Evolutionary conservation across 2,329 filamentous ascomycete genomes (phyloP).

Genomic region (Botrytis galanthina): DNA sequence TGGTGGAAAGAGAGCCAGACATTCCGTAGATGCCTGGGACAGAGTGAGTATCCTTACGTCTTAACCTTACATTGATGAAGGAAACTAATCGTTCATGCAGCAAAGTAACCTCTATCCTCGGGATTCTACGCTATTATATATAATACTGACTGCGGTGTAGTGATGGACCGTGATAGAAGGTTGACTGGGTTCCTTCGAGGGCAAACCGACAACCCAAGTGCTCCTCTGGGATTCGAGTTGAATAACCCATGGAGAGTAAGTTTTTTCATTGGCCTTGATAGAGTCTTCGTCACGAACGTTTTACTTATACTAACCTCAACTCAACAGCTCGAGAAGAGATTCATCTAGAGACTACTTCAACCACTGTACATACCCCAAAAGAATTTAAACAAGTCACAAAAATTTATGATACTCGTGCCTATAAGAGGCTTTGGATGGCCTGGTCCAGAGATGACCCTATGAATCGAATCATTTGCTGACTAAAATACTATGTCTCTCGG

Average conservation of each 20-base stretch:
- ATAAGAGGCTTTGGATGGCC: not conserved
- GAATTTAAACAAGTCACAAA: conserved; percentile 9
- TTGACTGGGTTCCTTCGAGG: conserved; percentile 43
- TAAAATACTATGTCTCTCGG: not conserved
- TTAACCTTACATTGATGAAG: conserved; percentile 8
- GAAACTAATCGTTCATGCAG: conserved; percentile 34
- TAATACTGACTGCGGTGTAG: conserved; percentile 33
- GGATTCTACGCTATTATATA: not conserved
- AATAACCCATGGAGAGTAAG: conserved; percentile 45
- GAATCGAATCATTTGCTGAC: not conserved
- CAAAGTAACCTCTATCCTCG: conserved; percentile 37
- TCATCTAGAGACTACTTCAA: conserved; percentile 26
- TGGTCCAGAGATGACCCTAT: not conserved
- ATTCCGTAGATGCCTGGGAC: conserved; percentile 44
- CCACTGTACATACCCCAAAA: conserved; percentile 28
- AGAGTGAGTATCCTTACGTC: conserved; percentile 35
- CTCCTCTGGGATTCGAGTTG: conserved; percentile 43
- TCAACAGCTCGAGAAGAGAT: conserved; percentile 37
- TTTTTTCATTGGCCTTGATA: conserved; percentile 13
- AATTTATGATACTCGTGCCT: not conserved
- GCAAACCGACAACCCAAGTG: conserved; percentile 41
- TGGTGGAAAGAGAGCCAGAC: conserved; percentile 42
- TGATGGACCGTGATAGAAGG: conserved; percentile 45
- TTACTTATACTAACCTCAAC: conserved; percentile 15
- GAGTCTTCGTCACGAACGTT: not conserved